A percentile compares a stretch with the other conserved stretches of the same genome.
phyloP scores from a whole-genome alignment of 768 basidiomycete genomes.

The Trametes sanguinea region DNA sequence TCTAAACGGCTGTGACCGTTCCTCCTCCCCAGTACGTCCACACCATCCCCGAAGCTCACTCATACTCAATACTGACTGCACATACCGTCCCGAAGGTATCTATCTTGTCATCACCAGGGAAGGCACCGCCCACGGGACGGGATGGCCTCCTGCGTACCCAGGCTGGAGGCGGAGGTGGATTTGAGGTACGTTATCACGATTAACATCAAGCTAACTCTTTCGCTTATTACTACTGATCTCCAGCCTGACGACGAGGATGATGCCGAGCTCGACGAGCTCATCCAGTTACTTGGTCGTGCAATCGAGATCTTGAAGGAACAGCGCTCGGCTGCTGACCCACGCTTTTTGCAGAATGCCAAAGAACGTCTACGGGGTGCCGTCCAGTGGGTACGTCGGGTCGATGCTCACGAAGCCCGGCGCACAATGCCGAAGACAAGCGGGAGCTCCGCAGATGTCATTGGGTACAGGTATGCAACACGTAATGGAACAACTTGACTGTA shows the following conservation, averaged over 20 bases:
- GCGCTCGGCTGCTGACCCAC: background rate
- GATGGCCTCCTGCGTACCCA: conserved; percentile 9
- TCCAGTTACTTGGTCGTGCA: background rate
- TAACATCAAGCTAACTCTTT: background rate
- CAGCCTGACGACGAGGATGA: background rate
- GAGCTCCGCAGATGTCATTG: too few relatives aligned
- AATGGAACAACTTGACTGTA: too few relatives aligned
- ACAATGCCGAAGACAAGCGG: too few relatives aligned
- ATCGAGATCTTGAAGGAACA: background rate
- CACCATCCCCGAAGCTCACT: background rate
- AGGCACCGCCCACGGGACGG: conserved; percentile 6
- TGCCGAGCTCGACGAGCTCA: background rate
- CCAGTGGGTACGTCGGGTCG: too few relatives aligned
- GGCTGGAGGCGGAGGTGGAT: conserved; percentile 10
- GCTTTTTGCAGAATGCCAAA: background rate
- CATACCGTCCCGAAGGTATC: background rate
- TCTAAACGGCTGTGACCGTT: background rate
- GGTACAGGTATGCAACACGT: too few relatives aligned
- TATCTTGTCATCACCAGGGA: conserved; percentile 14
- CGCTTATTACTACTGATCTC: background rate
- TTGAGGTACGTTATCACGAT: conserved; percentile 2
- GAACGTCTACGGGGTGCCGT: too few relatives aligned
- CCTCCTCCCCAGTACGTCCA: background rate
- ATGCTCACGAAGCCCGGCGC: too few relatives aligned
- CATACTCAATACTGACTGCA: background rate